Evolutionary conservation across 805 yeast genomes (phyloP).

Genomic region (Teunomyces gatunensis): DNA sequence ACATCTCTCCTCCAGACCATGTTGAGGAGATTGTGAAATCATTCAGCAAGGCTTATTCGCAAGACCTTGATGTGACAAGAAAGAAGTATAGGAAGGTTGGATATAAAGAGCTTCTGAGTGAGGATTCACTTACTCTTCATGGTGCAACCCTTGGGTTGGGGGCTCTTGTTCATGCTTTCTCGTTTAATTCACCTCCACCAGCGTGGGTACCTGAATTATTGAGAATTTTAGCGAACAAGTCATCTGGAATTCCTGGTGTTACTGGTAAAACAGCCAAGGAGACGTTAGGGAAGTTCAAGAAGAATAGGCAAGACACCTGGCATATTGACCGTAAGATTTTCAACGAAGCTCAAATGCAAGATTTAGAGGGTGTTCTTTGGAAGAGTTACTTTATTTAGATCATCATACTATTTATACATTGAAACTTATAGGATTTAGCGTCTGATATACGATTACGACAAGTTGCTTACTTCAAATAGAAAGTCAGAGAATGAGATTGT

Average conservation of each 20-base stretch:
- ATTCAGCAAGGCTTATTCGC: constrained; percentile 31
- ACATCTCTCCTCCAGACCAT: constrained; percentile 52
- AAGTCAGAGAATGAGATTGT: constrained; percentile 65
- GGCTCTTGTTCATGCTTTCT: constrained; percentile 83
- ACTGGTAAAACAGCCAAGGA: constrained; percentile 84
- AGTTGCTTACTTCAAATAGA: constrained; percentile 49
- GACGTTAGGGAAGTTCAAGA: constrained; percentile 78
- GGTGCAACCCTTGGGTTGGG: constrained; percentile 90
- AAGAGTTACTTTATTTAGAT: constrained; percentile 79
- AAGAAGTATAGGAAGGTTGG: constrained; percentile 38
- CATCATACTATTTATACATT: constrained; percentile 1
- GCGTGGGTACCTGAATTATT: constrained; percentile 78
- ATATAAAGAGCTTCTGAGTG: constrained; percentile 33
- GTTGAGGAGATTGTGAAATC: constrained; percentile 40
- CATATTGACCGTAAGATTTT: constrained; percentile 79
- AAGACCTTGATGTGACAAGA: constrained; percentile 41
- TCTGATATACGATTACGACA: constrained; percentile 11
- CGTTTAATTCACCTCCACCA: constrained; percentile 90
- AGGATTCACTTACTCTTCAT: constrained; percentile 55
- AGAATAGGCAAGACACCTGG: constrained; percentile 95
- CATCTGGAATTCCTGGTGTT: constrained; percentile 70
- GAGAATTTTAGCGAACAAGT: constrained; percentile 65
- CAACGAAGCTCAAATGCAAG: constrained; percentile 76
- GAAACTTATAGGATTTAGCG: too few species aligned
- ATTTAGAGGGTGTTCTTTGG: constrained; percentile 91